Conservation (phyloP, 768 basidiomycete species). For the Tulasnella sp. region DNA sequence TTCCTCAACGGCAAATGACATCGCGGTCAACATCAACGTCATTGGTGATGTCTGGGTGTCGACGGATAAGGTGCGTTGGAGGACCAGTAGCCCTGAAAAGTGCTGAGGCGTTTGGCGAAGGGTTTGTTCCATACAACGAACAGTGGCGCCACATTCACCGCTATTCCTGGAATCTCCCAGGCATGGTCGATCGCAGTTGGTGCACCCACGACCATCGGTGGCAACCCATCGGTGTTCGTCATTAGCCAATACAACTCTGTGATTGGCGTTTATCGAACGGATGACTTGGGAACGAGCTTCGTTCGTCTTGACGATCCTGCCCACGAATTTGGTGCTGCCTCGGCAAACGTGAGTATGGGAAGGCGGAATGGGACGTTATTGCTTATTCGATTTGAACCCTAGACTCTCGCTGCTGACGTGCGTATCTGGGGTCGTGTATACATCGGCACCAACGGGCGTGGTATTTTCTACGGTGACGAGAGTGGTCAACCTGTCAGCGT, state of each 20-base stretch:
- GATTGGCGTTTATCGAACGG: slow-evolving; percentile 45
- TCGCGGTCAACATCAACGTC: slow-evolving; percentile 41
- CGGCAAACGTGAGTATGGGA: slow-evolving; percentile 1
- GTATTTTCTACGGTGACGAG: slow-evolving; percentile 17
- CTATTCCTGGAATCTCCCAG: slow-evolving; percentile 35
- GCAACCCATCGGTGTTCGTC: slow-evolving; percentile 44
- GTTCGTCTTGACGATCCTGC: slow-evolving; percentile 14
- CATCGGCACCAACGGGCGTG: slow-evolving; percentile 17
- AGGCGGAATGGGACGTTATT: no score
- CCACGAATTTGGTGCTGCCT: slow-evolving; percentile 13
- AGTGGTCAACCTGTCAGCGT: not conserved
- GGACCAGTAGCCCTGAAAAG: not conserved
- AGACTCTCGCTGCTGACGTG: slow-evolving; percentile 7
- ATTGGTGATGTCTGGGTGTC: slow-evolving; percentile 56
- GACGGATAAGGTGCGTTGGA: slow-evolving; percentile 29
- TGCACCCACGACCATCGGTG: slow-evolving; percentile 35
- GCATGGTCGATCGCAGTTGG: slow-evolving; percentile 51
- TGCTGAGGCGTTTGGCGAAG: slow-evolving; percentile 10
- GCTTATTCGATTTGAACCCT: no score
- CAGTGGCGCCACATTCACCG: slow-evolving; percentile 37
- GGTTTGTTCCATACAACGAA: slow-evolving; percentile 47
- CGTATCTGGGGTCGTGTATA: slow-evolving; percentile 15
- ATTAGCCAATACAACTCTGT: slow-evolving; percentile 38
- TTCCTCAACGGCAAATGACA: slow-evolving; percentile 38
- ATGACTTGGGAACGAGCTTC: slow-evolving; percentile 34